phyloP scores from a whole-genome alignment of 495 filamentous ascomycete species.

The Tuber indicum region DNA sequence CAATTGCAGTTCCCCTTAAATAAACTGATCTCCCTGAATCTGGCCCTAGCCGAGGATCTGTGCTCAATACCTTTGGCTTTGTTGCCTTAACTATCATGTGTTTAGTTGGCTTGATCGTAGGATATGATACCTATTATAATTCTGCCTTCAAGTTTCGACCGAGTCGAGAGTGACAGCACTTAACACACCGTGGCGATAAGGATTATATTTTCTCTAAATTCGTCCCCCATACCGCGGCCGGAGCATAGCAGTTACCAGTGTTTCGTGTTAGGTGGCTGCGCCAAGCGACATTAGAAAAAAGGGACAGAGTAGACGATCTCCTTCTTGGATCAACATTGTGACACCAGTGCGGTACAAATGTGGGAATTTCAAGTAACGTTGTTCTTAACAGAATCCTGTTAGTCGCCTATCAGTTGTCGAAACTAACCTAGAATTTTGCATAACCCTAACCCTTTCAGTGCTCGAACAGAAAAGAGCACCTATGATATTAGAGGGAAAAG shows the following conservation, averaged over 20 bases:
- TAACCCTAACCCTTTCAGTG: neutral
- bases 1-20: neutral
- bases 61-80: neutral
- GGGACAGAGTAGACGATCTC: neutral
- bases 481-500: neutral
- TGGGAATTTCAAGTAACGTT: neutral
- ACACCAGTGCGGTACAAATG: neutral
- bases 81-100: neutral
- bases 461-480: neutral
- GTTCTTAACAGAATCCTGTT: neutral
- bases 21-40: neutral
- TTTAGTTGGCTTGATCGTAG: neutral
- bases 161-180: neutral
- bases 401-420: neutral
- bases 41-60: neutral
- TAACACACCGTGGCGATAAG: neutral
- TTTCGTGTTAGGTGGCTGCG: neutral
- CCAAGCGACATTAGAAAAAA: neutral
- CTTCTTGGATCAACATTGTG: neutral
- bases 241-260: neutral
- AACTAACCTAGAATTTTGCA: neutral
- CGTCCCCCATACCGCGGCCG: neutral
- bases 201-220: neutral
- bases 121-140: neutral
- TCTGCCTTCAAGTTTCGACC: neutral